Evolutionary conservation across 352 stramenopile genomes (phyloP).

Genomic region (Phytophthora rubi): DNA sequence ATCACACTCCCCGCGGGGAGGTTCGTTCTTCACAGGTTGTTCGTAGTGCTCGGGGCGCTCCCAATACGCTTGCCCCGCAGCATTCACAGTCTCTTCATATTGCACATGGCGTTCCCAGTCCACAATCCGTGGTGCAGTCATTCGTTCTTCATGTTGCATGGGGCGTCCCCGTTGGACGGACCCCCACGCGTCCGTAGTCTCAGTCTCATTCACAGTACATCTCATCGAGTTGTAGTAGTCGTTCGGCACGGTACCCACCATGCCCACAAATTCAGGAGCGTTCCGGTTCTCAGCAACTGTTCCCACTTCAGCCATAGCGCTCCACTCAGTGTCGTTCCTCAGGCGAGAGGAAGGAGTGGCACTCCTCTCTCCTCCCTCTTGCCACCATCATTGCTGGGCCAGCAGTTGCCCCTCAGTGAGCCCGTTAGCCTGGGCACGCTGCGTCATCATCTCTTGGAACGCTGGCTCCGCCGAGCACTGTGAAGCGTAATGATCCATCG

Average conservation of each 20-base stretch:
- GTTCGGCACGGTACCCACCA: not conserved
- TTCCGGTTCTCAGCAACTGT: not conserved
- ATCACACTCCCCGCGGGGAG: not conserved
- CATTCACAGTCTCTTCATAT: not conserved
- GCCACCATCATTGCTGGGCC: not conserved
- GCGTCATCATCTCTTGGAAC: not conserved
- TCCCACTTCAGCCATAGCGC: not conserved
- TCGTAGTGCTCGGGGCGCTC: not conserved
- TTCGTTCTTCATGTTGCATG: too few species aligned
- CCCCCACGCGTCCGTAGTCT: not conserved
- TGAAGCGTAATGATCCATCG: not conserved
- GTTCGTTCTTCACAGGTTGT: not conserved
- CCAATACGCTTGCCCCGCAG: not conserved
- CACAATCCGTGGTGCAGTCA: not conserved
- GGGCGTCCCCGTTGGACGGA: too few species aligned
- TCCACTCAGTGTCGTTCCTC: not conserved
- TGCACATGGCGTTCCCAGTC: not conserved
- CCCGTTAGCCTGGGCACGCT: not conserved
- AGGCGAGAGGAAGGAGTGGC: slow-evolving; percentile 2
- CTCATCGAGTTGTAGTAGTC: not conserved
- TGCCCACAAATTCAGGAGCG: not conserved
- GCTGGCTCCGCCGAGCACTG: not conserved
- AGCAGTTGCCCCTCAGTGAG: not conserved
- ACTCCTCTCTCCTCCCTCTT: not conserved
- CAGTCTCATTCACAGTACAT: not conserved